phyloP scores from a whole-genome alignment of 179 eudicot genomes.

The Beta corolliflora region DNA sequence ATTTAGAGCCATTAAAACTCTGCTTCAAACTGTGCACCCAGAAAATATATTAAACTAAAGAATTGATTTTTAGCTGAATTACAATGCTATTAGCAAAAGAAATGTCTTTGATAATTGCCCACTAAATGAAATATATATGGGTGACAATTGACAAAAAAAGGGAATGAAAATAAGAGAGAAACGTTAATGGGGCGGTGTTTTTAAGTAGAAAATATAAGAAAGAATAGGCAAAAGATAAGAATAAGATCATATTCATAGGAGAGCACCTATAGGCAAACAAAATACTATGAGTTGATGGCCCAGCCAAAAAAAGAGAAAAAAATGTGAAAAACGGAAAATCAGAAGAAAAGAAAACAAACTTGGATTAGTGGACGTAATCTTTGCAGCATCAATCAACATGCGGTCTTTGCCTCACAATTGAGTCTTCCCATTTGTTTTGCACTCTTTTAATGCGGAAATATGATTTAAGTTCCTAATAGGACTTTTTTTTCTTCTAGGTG shows the following conservation, averaged over 20 bases:
- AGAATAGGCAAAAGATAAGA: not conserved
- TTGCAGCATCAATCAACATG: not conserved
- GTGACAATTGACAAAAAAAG: constrained; percentile 4
- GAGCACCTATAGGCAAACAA: not conserved
- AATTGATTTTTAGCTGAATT: too few species aligned
- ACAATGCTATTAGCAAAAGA: not conserved
- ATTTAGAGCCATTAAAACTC: constrained; percentile 62
- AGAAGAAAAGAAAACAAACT: not conserved
- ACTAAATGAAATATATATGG: not conserved
- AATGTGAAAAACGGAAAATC: not conserved
- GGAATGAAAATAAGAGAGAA: constrained; percentile 4
- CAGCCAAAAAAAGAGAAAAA: not conserved
- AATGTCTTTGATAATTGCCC: not conserved
- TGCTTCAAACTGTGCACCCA: constrained; percentile 21
- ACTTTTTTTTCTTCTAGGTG: too few species aligned
- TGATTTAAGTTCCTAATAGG: too few species aligned
- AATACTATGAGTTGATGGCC: not conserved
- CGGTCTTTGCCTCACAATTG: too few species aligned
- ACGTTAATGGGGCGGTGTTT: constrained; percentile 17
- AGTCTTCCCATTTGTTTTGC: too few species aligned
- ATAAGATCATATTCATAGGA: constrained; percentile 11
- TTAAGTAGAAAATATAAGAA: not conserved
- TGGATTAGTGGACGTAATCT: not conserved
- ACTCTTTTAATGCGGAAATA: too few species aligned
- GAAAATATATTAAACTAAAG: not conserved